phyloP scores from a whole-genome alignment of 352 stramenopile genomes.

The Globisporangium camurandrum region DNA sequence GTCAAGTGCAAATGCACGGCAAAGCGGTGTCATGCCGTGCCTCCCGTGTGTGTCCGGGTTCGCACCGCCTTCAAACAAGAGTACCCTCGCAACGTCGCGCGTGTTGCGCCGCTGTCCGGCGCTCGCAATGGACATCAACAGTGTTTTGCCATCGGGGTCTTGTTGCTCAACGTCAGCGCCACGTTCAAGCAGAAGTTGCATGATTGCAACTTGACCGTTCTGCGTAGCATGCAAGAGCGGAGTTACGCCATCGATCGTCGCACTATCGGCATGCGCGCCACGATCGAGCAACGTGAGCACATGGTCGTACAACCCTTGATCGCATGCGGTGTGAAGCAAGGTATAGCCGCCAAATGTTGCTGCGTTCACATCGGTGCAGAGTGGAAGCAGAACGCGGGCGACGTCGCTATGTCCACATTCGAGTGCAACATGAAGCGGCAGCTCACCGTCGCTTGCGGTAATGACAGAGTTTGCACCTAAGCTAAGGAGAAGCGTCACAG shows the following conservation, averaged over 20 bases:
- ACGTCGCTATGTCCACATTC: neutral
- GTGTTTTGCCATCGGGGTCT: too few species aligned
- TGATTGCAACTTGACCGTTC: neutral
- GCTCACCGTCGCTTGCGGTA: neutral
- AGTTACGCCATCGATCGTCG: neutral
- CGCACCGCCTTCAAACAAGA: too few species aligned
- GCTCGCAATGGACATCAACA: too few species aligned
- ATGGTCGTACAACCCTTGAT: neutral
- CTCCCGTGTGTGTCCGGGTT: too few species aligned
- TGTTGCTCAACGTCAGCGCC: too few species aligned
- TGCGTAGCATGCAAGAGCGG: neutral
- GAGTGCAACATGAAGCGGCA: neutral
- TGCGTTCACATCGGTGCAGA: neutral
- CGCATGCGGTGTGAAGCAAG: neutral
- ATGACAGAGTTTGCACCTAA: neutral
- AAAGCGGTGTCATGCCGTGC: too few species aligned
- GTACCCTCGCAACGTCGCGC: too few species aligned
- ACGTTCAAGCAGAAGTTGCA: too few species aligned
- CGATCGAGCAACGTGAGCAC: neutral
- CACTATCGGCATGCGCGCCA: neutral
- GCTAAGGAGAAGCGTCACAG: neutral
- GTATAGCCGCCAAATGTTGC: too few species aligned
- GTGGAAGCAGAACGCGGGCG: neutral
- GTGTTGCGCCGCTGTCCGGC: too few species aligned
- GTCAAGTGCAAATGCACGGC: neutral